Evolutionary conservation across 129 eudicot species (phyloP).

Genomic region (Lactuca sativa): DNA sequence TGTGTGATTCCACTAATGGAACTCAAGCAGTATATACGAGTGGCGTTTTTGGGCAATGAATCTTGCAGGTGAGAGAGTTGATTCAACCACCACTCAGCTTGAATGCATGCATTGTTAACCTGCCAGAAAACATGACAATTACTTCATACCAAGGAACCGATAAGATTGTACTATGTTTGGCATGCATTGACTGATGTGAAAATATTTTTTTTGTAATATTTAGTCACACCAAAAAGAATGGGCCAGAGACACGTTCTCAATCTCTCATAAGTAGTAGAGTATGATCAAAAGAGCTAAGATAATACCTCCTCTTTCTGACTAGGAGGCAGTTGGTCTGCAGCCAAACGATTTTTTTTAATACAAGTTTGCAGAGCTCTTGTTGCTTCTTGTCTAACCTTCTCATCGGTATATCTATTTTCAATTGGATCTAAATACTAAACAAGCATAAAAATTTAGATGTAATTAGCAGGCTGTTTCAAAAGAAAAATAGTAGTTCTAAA

Average conservation of each 20-base stretch:
- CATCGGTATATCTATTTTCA: conserved; percentile 67
- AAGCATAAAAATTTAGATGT: conserved; percentile 18
- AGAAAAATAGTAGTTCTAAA: background rate
- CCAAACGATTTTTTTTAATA: conserved; percentile 48
- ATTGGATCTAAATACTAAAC: conserved; percentile 69
- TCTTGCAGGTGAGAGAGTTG: conserved; percentile 42
- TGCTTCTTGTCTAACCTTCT: conserved; percentile 59
- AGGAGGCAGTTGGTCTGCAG: conserved; percentile 46
- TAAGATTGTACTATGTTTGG: no score
- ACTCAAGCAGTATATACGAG: conserved; percentile 50
- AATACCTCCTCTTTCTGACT: conserved; percentile 58
- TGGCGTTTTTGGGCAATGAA: conserved; percentile 50
- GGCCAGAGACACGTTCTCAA: no score
- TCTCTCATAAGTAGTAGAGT: no score
- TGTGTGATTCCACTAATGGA: conserved; percentile 44
- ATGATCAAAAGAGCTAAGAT: background rate
- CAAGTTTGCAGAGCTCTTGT: conserved; percentile 40
- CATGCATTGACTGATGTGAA: no score
- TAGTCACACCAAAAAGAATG: no score
- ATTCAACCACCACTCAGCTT: conserved; percentile 59
- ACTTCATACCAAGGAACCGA: no score
- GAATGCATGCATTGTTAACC: conserved; percentile 57
- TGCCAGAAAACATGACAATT: conserved; percentile 25
- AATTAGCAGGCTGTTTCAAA: background rate
- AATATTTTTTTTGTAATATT: no score